Evolutionary conservation across 2,329 filamentous ascomycete species (phyloP).

Genomic region (Xylariaceae sp.): DNA sequence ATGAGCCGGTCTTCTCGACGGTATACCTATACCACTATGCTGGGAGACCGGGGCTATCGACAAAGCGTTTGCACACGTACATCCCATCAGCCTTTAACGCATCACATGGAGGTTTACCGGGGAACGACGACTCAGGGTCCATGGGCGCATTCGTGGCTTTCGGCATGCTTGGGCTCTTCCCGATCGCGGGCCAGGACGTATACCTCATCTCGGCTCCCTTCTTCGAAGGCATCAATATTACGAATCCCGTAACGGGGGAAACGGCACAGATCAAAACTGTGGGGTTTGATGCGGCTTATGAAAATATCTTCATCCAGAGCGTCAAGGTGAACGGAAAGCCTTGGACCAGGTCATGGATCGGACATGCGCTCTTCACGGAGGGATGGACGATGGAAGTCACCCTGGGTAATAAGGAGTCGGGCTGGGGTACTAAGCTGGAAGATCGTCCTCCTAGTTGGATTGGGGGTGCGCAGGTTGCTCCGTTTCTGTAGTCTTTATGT

Average conservation of each 20-base stretch:
- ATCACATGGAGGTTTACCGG: slow-evolving; percentile 50
- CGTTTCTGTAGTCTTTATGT: slow-evolving; percentile 3
- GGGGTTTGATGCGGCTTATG: slow-evolving; percentile 51
- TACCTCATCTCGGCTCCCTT: slow-evolving; percentile 60
- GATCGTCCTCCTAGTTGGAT: slow-evolving; percentile 30
- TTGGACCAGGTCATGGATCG: slow-evolving; percentile 56
- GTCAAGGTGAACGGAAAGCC: slow-evolving; percentile 49
- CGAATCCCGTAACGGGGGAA: slow-evolving; percentile 47
- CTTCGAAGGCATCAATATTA: slow-evolving; percentile 50
- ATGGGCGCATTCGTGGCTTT: slow-evolving; percentile 57
- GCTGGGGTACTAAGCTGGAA: slow-evolving; percentile 60
- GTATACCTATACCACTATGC: slow-evolving; percentile 59
- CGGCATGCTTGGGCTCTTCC: slow-evolving; percentile 57
- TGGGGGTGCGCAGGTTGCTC: slow-evolving; percentile 1
- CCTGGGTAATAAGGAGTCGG: slow-evolving; percentile 54
- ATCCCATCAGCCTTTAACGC: slow-evolving; percentile 58
- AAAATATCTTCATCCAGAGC: slow-evolving; percentile 53
- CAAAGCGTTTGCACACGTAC: slow-evolving; percentile 50
- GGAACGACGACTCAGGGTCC: slow-evolving; percentile 59
- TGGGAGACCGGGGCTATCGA: slow-evolving; percentile 47
- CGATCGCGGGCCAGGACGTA: slow-evolving; percentile 55
- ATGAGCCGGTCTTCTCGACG: slow-evolving; percentile 53
- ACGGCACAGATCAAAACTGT: slow-evolving; percentile 49
- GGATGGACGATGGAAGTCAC: slow-evolving; percentile 52
- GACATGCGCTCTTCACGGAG: slow-evolving; percentile 53